These are phyloP conservation scores for Daldinia childiae DNA, from an alignment of 495 filamentous ascomycete genomes.

Conservation along the genomic window DNA sequence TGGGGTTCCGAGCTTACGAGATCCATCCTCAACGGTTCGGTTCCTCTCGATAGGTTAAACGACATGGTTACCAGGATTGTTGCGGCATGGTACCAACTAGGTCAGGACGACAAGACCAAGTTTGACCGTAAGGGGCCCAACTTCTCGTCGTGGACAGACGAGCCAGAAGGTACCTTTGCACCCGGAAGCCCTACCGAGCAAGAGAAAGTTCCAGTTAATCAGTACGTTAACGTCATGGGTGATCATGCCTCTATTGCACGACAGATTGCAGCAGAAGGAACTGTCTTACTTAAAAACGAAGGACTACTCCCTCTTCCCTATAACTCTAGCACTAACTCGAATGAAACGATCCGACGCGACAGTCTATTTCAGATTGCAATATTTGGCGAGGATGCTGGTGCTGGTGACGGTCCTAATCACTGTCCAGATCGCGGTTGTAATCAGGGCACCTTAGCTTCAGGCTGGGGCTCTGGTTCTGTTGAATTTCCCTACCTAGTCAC, in stretches of 20 bases:
- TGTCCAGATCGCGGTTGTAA: slow-evolving; percentile 84
- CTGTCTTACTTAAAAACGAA: slow-evolving; percentile 84
- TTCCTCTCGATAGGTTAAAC: slow-evolving; percentile 84
- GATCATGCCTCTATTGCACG: slow-evolving; percentile 76
- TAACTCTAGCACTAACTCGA: background rate
- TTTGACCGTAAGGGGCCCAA: slow-evolving; percentile 80
- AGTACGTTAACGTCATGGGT: slow-evolving; percentile 77
- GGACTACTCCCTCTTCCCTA: slow-evolving; percentile 59
- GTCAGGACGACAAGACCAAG: slow-evolving; percentile 76
- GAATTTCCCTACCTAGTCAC: slow-evolving; percentile 85
- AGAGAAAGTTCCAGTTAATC: slow-evolving; percentile 72
- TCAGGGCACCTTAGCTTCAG: slow-evolving; percentile 81
- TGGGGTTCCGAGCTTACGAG: slow-evolving; percentile 83
- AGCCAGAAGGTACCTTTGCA: slow-evolving; percentile 70
- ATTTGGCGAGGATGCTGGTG: slow-evolving; percentile 86
- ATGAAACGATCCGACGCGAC: background rate
- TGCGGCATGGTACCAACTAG: slow-evolving; percentile 89
- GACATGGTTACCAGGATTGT: slow-evolving; percentile 95
- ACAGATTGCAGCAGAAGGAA: slow-evolving; percentile 83
- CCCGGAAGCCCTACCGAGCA: slow-evolving; percentile 67
- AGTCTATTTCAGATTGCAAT: slow-evolving; percentile 72
- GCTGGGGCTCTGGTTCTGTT: slow-evolving; percentile 91
- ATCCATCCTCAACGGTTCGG: slow-evolving; percentile 80
- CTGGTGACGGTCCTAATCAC: slow-evolving; percentile 72
- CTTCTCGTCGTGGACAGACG: slow-evolving; percentile 89